These are phyloP conservation scores for Aureobasidium namibiae DNA, from an alignment of 2,329 filamentous ascomycete species.

Conservation along the genomic window DNA sequence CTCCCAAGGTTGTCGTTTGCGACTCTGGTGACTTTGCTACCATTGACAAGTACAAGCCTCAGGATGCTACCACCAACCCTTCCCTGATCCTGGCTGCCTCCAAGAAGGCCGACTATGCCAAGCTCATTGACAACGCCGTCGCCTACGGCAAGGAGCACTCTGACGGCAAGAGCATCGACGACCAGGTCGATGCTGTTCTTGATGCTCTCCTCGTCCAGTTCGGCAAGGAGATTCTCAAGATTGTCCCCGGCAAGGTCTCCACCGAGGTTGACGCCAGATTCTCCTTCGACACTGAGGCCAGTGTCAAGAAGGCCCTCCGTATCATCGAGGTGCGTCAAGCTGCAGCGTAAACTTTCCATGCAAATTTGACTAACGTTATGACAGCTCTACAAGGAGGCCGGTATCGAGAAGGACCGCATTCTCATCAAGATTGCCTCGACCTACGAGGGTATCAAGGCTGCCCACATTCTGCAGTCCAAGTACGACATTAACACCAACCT, in stretches of 20 bases:
- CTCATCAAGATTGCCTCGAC: slow-evolving; percentile 99
- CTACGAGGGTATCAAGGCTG: slow-evolving; percentile 99
- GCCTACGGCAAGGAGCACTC: slow-evolving; percentile 73
- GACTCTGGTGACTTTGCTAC: slow-evolving; percentile 82
- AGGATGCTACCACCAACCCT: slow-evolving; percentile 99
- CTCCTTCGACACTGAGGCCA: slow-evolving; percentile 90
- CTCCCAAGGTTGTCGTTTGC: slow-evolving; percentile 74
- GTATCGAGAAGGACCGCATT: slow-evolving; percentile 86
- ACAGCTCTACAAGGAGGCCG: slow-evolving; percentile 88
- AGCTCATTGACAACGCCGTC: slow-evolving; percentile 79
- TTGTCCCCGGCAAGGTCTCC: slow-evolving; percentile 96
- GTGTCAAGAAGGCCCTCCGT: slow-evolving; percentile 90
- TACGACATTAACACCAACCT: slow-evolving; percentile 98
- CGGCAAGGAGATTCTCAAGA: slow-evolving; percentile 92
- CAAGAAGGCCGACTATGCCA: slow-evolving; percentile 95
- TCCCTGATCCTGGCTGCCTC: slow-evolving; percentile 96
- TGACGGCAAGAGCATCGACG: slow-evolving; percentile 50
- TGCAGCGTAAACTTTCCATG: background rate
- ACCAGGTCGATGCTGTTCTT: slow-evolving; percentile 81
- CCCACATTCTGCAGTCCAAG: slow-evolving; percentile 90
- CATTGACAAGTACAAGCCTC: slow-evolving; percentile 99
- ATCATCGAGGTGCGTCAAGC: slow-evolving; percentile 72
- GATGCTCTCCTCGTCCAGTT: slow-evolving; percentile 96
- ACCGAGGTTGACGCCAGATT: slow-evolving; percentile 95
- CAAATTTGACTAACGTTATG: slow-evolving; percentile 19